Evolutionary conservation across 805 yeast species (phyloP).

Genomic region (Danielia reshetovae): DNA sequence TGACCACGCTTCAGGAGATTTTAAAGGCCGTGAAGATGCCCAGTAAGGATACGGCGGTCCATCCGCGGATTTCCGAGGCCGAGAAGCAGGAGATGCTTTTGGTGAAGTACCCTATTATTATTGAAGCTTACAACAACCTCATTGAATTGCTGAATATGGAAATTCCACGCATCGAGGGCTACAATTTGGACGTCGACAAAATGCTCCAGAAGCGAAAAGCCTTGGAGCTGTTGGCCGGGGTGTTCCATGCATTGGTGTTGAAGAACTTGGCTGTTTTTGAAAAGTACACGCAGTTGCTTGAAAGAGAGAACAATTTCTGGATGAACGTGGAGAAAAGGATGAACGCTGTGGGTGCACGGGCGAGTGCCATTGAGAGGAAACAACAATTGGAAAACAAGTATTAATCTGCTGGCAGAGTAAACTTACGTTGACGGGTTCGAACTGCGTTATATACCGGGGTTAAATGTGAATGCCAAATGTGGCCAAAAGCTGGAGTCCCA

Average conservation of each 20-base stretch:
- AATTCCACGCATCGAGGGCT: constrained; percentile 10
- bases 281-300: constrained; percentile 19
- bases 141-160: constrained; percentile 22
- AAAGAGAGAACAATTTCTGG: constrained; percentile 27
- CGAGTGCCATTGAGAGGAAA: constrained; percentile 3
- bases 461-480: no score
- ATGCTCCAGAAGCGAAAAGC: not conserved
- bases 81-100: constrained; percentile 20
- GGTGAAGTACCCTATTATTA: constrained; percentile 19
- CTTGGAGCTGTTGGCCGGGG: constrained; percentile 14
- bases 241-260: constrained; percentile 20
- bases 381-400: constrained; percentile 3
- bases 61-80: constrained; percentile 1
- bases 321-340: constrained; percentile 16
- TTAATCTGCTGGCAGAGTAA: constrained; percentile 5
- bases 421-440: no score
- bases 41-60: not conserved
- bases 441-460: no score
- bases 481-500: no score
- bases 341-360: constrained; percentile 1
- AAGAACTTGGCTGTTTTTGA: constrained; percentile 30
- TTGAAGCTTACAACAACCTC: constrained; percentile 19
- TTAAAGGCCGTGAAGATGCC: constrained; percentile 1
- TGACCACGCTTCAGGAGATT: constrained; percentile 8
- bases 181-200: constrained; percentile 1